A percentile compares a stretch with the other conserved stretches of the same genome.
These are phyloP conservation scores for Populus hybrid DNA, from an alignment of 441 rosid species.

Conservation along the genomic window DNA sequence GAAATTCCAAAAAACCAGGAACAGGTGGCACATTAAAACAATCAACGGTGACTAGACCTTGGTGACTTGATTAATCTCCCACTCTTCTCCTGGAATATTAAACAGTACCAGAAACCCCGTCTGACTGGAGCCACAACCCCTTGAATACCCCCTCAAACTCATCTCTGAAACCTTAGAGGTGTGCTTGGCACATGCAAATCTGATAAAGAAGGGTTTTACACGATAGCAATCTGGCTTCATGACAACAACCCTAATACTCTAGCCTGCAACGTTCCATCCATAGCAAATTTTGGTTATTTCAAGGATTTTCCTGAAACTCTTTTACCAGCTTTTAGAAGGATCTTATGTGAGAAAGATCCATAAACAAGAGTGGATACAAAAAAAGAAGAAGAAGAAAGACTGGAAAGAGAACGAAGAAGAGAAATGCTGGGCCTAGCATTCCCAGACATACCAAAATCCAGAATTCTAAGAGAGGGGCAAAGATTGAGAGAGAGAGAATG, in stretches of 20 bases:
- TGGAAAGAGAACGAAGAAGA: not conserved
- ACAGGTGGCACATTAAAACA: too few species aligned
- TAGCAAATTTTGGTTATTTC: slow-evolving; percentile 20
- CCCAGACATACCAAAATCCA: not conserved
- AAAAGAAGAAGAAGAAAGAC: not conserved
- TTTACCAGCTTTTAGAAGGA: slow-evolving; percentile 19
- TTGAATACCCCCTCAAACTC: slow-evolving; percentile 17
- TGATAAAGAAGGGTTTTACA: slow-evolving; percentile 25
- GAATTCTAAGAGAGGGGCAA: slow-evolving; percentile 1
- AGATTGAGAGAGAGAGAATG: slow-evolving; percentile 21
- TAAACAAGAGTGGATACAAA: slow-evolving; percentile 12
- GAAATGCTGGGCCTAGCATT: not conserved
- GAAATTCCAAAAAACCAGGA: too few species aligned
- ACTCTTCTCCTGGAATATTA: too few species aligned
- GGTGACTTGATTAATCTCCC: too few species aligned
- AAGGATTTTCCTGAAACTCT: slow-evolving; percentile 28
- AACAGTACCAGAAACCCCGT: slow-evolving; percentile 16
- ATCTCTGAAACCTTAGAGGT: slow-evolving; percentile 23
- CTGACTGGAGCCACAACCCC: slow-evolving; percentile 19
- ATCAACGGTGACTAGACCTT: too few species aligned
- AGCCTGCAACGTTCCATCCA: slow-evolving; percentile 11
- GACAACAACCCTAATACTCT: slow-evolving; percentile 24
- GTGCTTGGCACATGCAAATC: slow-evolving; percentile 30
- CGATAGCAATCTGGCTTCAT: slow-evolving; percentile 22
- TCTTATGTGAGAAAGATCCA: slow-evolving; percentile 10